Base-by-base conservation (phyloP, 139 green algal genomes). In the Coccomyxa sp. region DNA sequence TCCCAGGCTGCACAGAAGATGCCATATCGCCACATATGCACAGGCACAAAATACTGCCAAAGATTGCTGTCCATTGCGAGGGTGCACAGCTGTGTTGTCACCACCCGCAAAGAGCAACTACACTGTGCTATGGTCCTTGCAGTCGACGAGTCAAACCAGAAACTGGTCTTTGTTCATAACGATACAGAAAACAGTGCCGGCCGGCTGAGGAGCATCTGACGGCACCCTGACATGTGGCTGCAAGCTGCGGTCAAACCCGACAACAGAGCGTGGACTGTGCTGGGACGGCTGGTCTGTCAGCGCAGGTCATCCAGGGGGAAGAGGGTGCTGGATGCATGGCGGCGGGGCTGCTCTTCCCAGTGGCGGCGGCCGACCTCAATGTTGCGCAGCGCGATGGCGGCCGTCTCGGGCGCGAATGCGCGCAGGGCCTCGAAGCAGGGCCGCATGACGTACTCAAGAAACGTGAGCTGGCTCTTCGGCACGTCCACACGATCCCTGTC, bases 391-490 rank as follows among this genome's bases (percentile, higher is more conserved):
- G 80, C 84, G 17, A 45, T 13, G 12, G 75, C 84, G 25, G 80
- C 80, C 31, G 76, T 76, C 30, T 81, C 82, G 60, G 89, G 89
- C 0, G 84, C 84, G 32, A 92, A 75, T 30, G 68, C 79, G 16
- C 58, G 57, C 51, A 92, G 58, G 25, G 79, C 77, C 76, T 77
- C 76, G 81, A 89, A 87, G 30, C 66, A 86, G 32, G 91, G 91
- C 25, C 80, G 78, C 17, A 92, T 80, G 13, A 92, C 87, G 27
- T 83, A 85, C 59, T 90, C 84, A 15, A 93, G 86, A 76, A 94
- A 94, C 0, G 81, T 67, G 14, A 94, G 80, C 88, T 98, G 94
- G 66, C 89, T 92, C 25, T 86, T 86, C 12, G 91, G 85, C 83
- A 96, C 92, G 78, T 93, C 89, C 23, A 91, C 88, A 0, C 83